Evolutionary conservation across 2,329 filamentous ascomycete genomes (phyloP).

Genomic region (Claviceps fusiformis): DNA sequence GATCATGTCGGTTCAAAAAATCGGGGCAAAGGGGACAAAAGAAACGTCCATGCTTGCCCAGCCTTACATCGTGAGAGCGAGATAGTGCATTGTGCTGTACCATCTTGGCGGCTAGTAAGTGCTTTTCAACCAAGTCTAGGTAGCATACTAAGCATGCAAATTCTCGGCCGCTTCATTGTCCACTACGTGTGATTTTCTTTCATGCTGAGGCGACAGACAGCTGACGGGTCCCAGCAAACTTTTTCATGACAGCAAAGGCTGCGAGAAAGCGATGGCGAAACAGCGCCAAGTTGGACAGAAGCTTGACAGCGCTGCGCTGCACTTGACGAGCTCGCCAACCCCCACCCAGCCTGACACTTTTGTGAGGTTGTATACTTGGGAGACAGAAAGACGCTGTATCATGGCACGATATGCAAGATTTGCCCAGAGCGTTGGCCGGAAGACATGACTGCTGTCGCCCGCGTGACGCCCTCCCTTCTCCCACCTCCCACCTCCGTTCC

Average conservation of each 20-base stretch:
- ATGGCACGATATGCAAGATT: background rate
- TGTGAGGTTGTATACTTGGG: too few relatives aligned
- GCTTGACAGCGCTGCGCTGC: background rate
- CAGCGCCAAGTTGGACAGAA: background rate
- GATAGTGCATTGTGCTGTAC: background rate
- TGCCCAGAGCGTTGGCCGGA: background rate
- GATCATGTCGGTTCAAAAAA: too few relatives aligned
- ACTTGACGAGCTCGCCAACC: too few relatives aligned
- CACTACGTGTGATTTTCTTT: too few relatives aligned
- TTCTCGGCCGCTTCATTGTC: too few relatives aligned
- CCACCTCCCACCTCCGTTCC: background rate
- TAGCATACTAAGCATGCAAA: too few relatives aligned
- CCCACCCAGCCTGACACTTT: too few relatives aligned
- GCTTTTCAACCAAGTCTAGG: too few relatives aligned
- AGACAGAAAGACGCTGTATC: background rate
- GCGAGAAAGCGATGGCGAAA: background rate
- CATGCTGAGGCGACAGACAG: background rate
- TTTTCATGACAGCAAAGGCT: too few relatives aligned
- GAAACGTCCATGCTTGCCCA: too few relatives aligned
- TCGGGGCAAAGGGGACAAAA: too few relatives aligned
- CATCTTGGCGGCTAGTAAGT: background rate
- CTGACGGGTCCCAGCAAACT: background rate
- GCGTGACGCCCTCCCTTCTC: background rate
- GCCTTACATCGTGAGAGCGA: too few relatives aligned
- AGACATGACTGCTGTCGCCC: background rate